Evolutionary conservation across 2,329 filamentous ascomycete species (phyloP).

Genomic region (Trichoderma oligosporum): DNA sequence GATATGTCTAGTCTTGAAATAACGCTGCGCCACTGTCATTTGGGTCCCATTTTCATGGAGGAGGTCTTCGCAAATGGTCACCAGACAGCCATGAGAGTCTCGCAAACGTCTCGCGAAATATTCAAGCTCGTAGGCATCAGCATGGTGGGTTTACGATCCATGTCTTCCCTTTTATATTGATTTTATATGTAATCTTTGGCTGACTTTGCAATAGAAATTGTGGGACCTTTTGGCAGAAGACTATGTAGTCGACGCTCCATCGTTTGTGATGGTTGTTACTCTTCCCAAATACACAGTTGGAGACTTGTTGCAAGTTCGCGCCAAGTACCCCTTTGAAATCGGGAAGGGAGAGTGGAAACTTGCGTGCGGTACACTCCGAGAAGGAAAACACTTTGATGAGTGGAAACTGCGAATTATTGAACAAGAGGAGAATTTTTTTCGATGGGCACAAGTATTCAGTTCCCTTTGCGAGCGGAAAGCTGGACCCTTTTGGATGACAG

Average conservation of each 20-base stretch:
- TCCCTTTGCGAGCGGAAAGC: neutral
- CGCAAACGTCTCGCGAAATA: slow-evolving; percentile 23
- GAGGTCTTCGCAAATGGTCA: slow-evolving; percentile 26
- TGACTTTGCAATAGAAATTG: slow-evolving; percentile 25
- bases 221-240: slow-evolving; percentile 27
- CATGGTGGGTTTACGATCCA: slow-evolving; percentile 23
- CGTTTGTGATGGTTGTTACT: slow-evolving; percentile 27
- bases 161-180: neutral
- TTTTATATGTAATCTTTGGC: neutral
- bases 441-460: neutral
- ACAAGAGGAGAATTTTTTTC: neutral
- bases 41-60: slow-evolving; percentile 23
- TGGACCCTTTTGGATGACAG: neutral
- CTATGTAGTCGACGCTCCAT: slow-evolving; percentile 22
- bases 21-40: slow-evolving; percentile 7
- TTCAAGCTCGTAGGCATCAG: slow-evolving; percentile 27
- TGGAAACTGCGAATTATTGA: neutral
- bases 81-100: slow-evolving; percentile 24
- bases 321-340: slow-evolving; percentile 18
- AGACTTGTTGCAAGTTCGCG: slow-evolving; percentile 19
- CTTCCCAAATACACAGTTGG: slow-evolving; percentile 27
- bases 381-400: neutral
- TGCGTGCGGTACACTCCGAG: too few relatives aligned
- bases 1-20: neutral
- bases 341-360: neutral